Conservation (phyloP, 306 rosid species). For the Inga oerstediana region DNA sequence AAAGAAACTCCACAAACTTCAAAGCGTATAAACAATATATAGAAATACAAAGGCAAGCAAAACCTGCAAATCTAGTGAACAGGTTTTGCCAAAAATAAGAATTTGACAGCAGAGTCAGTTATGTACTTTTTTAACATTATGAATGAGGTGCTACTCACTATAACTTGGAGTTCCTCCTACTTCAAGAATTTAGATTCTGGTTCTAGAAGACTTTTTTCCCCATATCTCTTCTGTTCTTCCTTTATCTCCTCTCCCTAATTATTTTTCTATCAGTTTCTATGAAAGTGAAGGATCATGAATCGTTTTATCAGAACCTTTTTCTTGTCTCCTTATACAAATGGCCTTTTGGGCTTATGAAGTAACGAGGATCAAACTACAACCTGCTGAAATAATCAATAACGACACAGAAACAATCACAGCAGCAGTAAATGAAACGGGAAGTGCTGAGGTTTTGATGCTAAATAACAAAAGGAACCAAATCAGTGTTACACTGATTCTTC, state of each 20-base stretch:
- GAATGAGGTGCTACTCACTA: neutral
- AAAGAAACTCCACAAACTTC: constrained; percentile 16
- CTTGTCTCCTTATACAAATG: too few species aligned
- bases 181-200: neutral
- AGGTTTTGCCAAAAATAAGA: constrained; percentile 20
- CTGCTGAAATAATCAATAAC: too few species aligned
- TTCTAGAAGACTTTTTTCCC: neutral
- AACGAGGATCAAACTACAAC: too few species aligned
- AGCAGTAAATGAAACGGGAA: too few species aligned
- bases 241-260: neutral
- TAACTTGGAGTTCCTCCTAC: neutral
- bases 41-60: constrained; percentile 16
- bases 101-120: neutral
- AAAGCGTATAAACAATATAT: constrained; percentile 20
- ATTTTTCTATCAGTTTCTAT: neutral
- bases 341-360: too few species aligned
- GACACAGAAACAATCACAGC: too few species aligned
- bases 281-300: too few species aligned
- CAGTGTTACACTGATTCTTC: too few species aligned
- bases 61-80: constrained; percentile 4
- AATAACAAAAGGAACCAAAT: too few species aligned
- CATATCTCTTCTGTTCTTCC: neutral
- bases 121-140: neutral
- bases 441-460: too few species aligned
- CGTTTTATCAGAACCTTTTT: too few species aligned